These are phyloP conservation scores for Scutellaria barbata DNA, from an alignment of 257 asterid species.

Conservation along the genomic window DNA sequence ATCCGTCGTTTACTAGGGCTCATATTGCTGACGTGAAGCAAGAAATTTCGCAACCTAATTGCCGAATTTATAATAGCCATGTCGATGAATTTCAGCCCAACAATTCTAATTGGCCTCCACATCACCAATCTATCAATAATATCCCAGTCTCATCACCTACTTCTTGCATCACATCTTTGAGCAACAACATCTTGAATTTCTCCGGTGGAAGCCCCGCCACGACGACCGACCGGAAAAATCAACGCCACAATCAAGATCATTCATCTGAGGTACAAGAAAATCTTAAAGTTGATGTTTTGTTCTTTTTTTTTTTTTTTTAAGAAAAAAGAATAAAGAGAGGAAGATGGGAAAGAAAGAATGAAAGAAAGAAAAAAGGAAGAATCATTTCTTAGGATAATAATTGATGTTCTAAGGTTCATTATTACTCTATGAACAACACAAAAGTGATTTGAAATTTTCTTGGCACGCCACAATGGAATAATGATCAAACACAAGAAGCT, in stretches of 20 bases:
- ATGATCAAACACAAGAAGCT: background rate
- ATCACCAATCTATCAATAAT: conserved; percentile 27
- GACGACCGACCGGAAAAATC: conserved; percentile 37
- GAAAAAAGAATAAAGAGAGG: background rate
- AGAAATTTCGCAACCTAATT: conserved; percentile 42
- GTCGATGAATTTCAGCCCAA: conserved; percentile 37
- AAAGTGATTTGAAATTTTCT: conserved; percentile 34
- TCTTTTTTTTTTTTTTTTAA: background rate
- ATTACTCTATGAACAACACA: conserved; percentile 31
- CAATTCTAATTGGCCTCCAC: conserved; percentile 41
- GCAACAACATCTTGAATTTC: conserved; percentile 58
- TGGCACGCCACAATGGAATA: conserved; percentile 33
- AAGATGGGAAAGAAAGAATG: conserved; percentile 25
- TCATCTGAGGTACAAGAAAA: conserved; percentile 59
- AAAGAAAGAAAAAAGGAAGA: conserved; percentile 11
- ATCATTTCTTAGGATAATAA: conserved; percentile 41
- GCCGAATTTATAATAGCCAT: conserved; percentile 43
- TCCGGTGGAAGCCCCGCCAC: conserved; percentile 39
- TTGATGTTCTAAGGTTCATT: conserved; percentile 38
- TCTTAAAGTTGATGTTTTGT: background rate
- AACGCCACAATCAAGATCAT: conserved; percentile 51
- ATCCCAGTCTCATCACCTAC: conserved; percentile 63
- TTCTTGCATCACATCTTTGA: conserved; percentile 62
- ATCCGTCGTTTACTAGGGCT: conserved; percentile 46
- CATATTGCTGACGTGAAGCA: conserved; percentile 60